Conservation (phyloP, 768 basidiomycete genomes). For the Termitomyces sp. region DNA sequence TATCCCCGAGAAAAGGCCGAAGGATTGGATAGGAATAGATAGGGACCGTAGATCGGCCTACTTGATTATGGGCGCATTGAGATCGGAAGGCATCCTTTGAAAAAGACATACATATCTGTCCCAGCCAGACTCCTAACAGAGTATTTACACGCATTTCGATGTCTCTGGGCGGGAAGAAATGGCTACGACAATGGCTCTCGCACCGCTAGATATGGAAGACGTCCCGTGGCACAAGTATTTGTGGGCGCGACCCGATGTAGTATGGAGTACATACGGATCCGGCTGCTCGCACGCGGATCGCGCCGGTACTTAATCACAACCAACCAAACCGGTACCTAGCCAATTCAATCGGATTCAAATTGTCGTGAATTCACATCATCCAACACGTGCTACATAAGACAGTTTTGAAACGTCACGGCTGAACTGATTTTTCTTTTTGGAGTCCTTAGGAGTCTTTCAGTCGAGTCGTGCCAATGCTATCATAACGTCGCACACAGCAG, state of each 20-base stretch:
- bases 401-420: background rate
- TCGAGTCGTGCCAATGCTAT: background rate
- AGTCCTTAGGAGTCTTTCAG: background rate
- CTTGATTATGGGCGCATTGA: conserved; percentile 71
- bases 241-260: too few species aligned
- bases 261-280: too few species aligned
- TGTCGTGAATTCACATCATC: too few species aligned
- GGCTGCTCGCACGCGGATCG: too few species aligned
- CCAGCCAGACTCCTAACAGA: background rate
- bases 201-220: too few species aligned
- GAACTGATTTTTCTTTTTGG: background rate
- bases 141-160: too few species aligned
- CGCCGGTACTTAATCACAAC: too few species aligned
- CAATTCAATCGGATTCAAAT: too few species aligned
- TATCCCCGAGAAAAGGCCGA: conserved; percentile 38
- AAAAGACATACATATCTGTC: background rate
- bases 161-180: too few species aligned
- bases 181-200: too few species aligned
- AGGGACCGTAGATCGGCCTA: conserved; percentile 77
- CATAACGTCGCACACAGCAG: background rate
- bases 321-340: too few species aligned
- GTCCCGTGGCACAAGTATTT: too few species aligned
- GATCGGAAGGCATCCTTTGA: conserved; percentile 62
- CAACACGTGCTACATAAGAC: background rate
- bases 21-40: conserved; percentile 77